phyloP scores from a whole-genome alignment of 805 yeast genomes.

The Citeromyces matritensis region DNA sequence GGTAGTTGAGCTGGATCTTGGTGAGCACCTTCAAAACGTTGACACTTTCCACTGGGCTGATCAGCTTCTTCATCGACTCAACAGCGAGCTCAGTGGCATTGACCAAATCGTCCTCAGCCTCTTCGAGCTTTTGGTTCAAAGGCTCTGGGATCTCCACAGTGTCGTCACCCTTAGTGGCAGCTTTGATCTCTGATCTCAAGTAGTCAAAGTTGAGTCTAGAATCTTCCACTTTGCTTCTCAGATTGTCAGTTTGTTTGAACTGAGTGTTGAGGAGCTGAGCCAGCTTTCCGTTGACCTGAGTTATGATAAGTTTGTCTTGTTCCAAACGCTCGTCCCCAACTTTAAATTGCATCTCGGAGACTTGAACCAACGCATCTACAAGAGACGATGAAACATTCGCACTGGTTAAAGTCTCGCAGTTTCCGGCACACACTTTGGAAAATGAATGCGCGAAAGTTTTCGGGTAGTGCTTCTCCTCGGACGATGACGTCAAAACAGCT shows the following conservation, averaged over 20 bases:
- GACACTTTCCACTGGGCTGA: slow-evolving; percentile 52
- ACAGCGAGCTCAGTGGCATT: slow-evolving; percentile 69
- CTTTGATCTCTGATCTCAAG: slow-evolving; percentile 41
- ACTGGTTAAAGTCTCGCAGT: slow-evolving; percentile 24
- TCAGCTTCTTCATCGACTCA: slow-evolving; percentile 59
- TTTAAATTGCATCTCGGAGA: slow-evolving; percentile 40
- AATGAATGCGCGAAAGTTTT: slow-evolving; percentile 66
- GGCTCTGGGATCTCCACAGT: slow-evolving; percentile 28
- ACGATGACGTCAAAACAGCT: slow-evolving; percentile 24
- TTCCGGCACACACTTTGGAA: slow-evolving; percentile 35
- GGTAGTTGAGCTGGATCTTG: slow-evolving; percentile 54
- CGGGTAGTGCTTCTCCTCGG: slow-evolving; percentile 24
- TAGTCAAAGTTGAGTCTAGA: slow-evolving; percentile 61
- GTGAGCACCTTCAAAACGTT: slow-evolving; percentile 51
- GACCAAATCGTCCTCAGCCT: slow-evolving; percentile 65
- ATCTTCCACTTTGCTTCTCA: slow-evolving; percentile 54
- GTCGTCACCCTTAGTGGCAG: slow-evolving; percentile 17
- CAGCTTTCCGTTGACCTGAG: slow-evolving; percentile 43
- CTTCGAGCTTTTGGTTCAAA: slow-evolving; percentile 34
- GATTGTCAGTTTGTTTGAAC: slow-evolving; percentile 42
- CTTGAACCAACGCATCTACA: slow-evolving; percentile 34
- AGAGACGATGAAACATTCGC: slow-evolving; percentile 17
- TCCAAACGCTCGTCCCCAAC: slow-evolving; percentile 56
- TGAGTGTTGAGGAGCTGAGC: slow-evolving; percentile 35
- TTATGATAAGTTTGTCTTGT: slow-evolving; percentile 50